These are phyloP conservation scores for Alternaria metachromatica DNA, from an alignment of 2,329 filamentous ascomycete species.

Conservation along the genomic window DNA sequence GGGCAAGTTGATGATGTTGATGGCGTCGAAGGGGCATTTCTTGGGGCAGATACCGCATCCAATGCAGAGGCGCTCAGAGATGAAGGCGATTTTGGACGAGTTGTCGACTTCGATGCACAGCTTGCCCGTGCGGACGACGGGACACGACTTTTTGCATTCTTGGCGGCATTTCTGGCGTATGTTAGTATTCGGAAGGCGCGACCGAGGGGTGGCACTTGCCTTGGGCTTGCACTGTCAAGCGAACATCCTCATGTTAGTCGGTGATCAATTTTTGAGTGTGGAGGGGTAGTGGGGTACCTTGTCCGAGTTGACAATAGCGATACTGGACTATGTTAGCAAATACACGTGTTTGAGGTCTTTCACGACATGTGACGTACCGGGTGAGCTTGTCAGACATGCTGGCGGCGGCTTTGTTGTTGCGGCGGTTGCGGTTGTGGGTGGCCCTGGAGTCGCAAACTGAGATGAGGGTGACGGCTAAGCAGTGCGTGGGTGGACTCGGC, in stretches of 20 bases:
- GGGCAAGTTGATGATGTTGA: slow-evolving; percentile 99
- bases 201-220: slow-evolving; percentile 56
- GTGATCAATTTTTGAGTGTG: slow-evolving; percentile 37
- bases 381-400: slow-evolving; percentile 92
- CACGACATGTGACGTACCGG: slow-evolving; percentile 67
- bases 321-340: slow-evolving; percentile 58
- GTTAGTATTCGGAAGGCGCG: slow-evolving; percentile 30
- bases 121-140: slow-evolving; percentile 96
- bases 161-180: slow-evolving; percentile 88
- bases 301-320: slow-evolving; percentile 98
- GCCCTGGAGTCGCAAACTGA: slow-evolving; percentile 10
- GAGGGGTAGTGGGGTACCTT: slow-evolving; percentile 71
- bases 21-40: slow-evolving; percentile 98
- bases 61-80: slow-evolving; percentile 94
- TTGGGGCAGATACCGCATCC: slow-evolving; percentile 99
- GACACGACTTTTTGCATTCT: slow-evolving; percentile 99
- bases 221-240: slow-evolving; percentile 81
- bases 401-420: slow-evolving; percentile 23
- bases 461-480: slow-evolving; percentile 27
- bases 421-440: slow-evolving; percentile 5
- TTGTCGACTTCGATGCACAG: slow-evolving; percentile 93
- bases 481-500: slow-evolving; percentile 18
- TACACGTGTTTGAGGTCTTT: neutral
- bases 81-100: slow-evolving; percentile 94
- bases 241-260: slow-evolving; percentile 50